Evolutionary conservation across 345 rosid genomes (phyloP), one percentile per base, ranked within the genome.

Genomic region (Eucalyptus erythrocorys): DNA sequence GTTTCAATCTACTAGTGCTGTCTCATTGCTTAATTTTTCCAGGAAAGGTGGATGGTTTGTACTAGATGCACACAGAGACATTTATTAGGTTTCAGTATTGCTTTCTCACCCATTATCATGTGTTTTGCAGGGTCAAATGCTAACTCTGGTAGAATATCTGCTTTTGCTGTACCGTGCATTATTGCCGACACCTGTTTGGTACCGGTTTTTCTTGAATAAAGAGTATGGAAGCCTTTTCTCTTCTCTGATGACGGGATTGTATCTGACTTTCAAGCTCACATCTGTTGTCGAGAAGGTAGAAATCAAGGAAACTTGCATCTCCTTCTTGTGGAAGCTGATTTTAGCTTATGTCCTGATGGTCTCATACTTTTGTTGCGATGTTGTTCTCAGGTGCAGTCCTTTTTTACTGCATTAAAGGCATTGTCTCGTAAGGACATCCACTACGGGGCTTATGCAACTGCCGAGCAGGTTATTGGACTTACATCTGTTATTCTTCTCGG

Each of bases 381-480:
- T 76, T 47, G 48, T 89, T 87, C 88, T 88, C 95, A 98, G 99
- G 99, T 98, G 88, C 99, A 97, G 87, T 95, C 94, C 86, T 97
- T 98, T 94, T 96, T 95, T 92, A 88, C 99, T 87, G 95, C 99
- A 50, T 89, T 96, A 92, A 98, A 92, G 94, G 98, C 99, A 30
- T 91, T 98, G 89, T 97, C 98, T 8, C 98, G 96, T 85, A 98
- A 97, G 92, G 99, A 97, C 90, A 95, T 98, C 88, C 98, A 98
- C 89, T 98, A 98, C 86, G 99, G 99, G 88, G 98, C 99, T 34
- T 92, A 96, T 95, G 99, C 99, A 89, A 98, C 99, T 81, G 87
- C 96, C 16, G 99, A 98, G 93, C 99, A 98, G 99, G 99, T 98
- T 93, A 32, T 88, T 43, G 89, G 87, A 57, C 88, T 86, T 85